Conservation (phyloP, 352 stramenopile species). For the Phytopythium cucurbitacearum region DNA sequence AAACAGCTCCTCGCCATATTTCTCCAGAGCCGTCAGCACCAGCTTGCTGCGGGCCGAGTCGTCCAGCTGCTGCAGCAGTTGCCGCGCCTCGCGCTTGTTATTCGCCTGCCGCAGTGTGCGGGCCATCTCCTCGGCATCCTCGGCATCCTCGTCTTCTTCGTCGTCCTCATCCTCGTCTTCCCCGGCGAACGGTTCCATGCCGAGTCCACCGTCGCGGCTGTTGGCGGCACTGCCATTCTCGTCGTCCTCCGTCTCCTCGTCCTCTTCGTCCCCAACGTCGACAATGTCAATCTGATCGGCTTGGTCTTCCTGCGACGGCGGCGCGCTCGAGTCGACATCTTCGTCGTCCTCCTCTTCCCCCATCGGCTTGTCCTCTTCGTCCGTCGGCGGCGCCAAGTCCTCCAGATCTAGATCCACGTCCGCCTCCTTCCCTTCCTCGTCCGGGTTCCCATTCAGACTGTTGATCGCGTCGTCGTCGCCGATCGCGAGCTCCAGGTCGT, state of each 20-base stretch:
- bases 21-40: constrained; percentile 54
- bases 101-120: constrained; percentile 28
- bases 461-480: constrained; percentile 1
- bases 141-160: constrained; percentile 23
- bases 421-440: constrained; percentile 6
- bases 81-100: constrained; percentile 46
- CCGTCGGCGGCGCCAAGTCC: constrained; percentile 12
- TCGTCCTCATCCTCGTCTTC: constrained; percentile 27
- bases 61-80: constrained; percentile 46
- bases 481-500: constrained; percentile 6
- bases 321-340: constrained; percentile 2
- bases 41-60: constrained; percentile 50
- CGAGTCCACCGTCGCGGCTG: constrained; percentile 12
- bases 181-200: constrained; percentile 5
- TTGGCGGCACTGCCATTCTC: constrained; percentile 4
- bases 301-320: constrained; percentile 13
- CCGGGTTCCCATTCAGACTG: constrained; percentile 4
- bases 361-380: constrained; percentile 12
- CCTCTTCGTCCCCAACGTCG: constrained; percentile 18
- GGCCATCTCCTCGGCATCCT: constrained; percentile 20
- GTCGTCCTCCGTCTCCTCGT: constrained; percentile 9
- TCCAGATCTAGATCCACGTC: constrained; percentile 12
- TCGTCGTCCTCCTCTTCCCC: constrained; percentile 14
- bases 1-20: constrained; percentile 67
- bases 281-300: constrained; percentile 20